Conservation (phyloP, 1,139 yeast genomes). For the Yamadazyma jaroonii region DNA sequence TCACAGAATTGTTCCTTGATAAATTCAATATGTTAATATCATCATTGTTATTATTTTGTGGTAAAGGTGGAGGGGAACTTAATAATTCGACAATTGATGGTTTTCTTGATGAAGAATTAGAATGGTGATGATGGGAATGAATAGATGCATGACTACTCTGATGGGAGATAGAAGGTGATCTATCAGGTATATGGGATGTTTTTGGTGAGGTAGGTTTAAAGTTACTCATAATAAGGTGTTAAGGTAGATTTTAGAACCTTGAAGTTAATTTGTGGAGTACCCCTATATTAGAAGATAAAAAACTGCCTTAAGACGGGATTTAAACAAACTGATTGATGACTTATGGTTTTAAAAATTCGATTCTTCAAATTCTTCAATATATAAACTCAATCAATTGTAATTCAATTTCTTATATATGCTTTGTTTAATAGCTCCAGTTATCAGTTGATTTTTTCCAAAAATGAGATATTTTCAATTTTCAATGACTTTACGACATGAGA, state of each 20-base stretch:
- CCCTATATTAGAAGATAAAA: not conserved
- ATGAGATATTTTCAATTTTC: slow-evolving; percentile 3
- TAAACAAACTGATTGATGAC: not conserved
- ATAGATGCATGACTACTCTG: slow-evolving; percentile 4
- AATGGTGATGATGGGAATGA: slow-evolving; percentile 5
- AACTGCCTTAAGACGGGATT: not conserved
- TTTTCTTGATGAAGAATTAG: slow-evolving; percentile 36
- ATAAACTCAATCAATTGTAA: not conserved
- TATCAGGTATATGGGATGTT: slow-evolving; percentile 9
- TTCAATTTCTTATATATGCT: not conserved
- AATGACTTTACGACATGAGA: not conserved
- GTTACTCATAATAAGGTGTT: slow-evolving; percentile 4
- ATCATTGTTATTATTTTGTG: slow-evolving; percentile 23
- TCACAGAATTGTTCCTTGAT: slow-evolving; percentile 42
- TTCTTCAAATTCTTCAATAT: not conserved
- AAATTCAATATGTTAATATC: slow-evolving; percentile 39
- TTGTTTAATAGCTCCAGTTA: not conserved
- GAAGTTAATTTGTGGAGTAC: slow-evolving; percentile 1
- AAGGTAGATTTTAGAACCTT: not conserved
- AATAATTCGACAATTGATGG: slow-evolving; percentile 80
- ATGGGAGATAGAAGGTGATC: slow-evolving; percentile 10
- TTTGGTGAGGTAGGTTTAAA: slow-evolving; percentile 16
- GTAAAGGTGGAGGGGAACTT: slow-evolving; percentile 79
- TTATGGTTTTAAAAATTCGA: no score
- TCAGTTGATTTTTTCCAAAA: slow-evolving; percentile 5